Evolutionary conservation across 495 filamentous ascomycete species (phyloP).

Genomic region (Xylaria sp.): DNA sequence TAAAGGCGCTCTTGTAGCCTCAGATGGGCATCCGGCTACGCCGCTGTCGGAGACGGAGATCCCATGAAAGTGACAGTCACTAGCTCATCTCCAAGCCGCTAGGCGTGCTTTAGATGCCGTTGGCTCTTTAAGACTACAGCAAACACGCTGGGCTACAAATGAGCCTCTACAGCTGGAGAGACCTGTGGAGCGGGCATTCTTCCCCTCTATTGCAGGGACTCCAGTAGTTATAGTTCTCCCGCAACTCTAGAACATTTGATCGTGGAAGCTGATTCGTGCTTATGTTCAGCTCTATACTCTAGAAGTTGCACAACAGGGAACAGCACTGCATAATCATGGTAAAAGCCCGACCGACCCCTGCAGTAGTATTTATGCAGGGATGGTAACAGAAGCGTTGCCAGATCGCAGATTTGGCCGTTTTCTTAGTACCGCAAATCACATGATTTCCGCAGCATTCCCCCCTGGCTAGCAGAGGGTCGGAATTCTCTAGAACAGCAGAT

Average conservation of each 20-base stretch:
- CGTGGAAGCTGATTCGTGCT: conserved; percentile 12
- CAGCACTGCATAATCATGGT: not conserved
- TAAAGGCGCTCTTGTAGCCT: not conserved
- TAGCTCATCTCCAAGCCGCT: not conserved
- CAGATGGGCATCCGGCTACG: not conserved
- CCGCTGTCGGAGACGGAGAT: not conserved
- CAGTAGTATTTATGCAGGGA: conserved; percentile 24
- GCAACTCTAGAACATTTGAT: conserved; percentile 2
- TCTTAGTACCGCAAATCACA: conserved; percentile 9
- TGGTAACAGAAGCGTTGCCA: conserved; percentile 23
- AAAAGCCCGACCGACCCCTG: conserved; percentile 18
- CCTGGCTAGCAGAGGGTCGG: not conserved
- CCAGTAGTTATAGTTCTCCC: conserved; percentile 3
- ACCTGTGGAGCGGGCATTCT: not conserved
- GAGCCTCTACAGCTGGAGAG: too few relatives aligned
- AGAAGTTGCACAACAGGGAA: conserved; percentile 20
- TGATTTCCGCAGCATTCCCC: conserved; percentile 4
- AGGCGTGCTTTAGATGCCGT: not conserved
- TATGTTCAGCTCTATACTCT: conserved; percentile 11
- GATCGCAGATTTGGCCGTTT: conserved; percentile 16
- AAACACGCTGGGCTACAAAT: not conserved
- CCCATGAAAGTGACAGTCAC: not conserved
- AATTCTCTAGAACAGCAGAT: not conserved
- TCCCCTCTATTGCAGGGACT: not conserved
- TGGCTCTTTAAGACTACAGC: not conserved